Base-by-base conservation (phyloP, 148 eudicot genomes). In the Heliosperma pusillum region DNA sequence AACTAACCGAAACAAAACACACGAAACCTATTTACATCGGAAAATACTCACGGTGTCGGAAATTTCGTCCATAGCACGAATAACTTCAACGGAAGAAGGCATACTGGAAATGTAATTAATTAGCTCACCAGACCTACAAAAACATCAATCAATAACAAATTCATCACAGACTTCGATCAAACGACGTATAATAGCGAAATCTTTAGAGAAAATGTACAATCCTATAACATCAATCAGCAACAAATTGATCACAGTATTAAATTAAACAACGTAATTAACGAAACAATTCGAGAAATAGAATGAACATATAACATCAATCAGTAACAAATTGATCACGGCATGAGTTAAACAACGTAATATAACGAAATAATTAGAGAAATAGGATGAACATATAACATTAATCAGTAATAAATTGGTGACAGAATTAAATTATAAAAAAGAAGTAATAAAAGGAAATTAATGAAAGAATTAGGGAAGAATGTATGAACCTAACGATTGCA, bases 31-130 rank as follows among this genome's bases (percentile, higher is more conserved):
- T 68, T 64, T 44, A 24, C 0, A 20, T 26, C 21, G 67, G 30
- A 20, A 40, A 20, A 69, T 12, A 73, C 88, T 62, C 77, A 93
- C 98, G 25, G 98, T 79, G 50, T 95, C 92, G 0, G 98, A 95
- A 74, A 95, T 90, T 71, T 95, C 96, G 77, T 95, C 98, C 96
- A 95, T 89, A 42, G 97, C 86, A 21, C 82, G 78, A 61, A 95
- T 80, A 70, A 90, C 83, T 59, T 95, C 93, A 11, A 81, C 74
- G 17, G 93, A 81, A 4, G 96, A 86, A 22, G 98, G 93, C 93
- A 83, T 88, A 66, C 74, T 74, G 70, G 92, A 79, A 55, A 95
- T 89, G 82, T 79, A 88, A 83, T 73, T 69, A 12, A 92, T 84
- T 12, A 95, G 96, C 76, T 95, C 98, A n/a, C 89, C 87, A 25